A percentile compares a stretch with the other conserved stretches of the same genome.
phyloP scores from a whole-genome alignment of 2,329 filamentous ascomycete species.

The Pseudogymnoascus sp. region DNA sequence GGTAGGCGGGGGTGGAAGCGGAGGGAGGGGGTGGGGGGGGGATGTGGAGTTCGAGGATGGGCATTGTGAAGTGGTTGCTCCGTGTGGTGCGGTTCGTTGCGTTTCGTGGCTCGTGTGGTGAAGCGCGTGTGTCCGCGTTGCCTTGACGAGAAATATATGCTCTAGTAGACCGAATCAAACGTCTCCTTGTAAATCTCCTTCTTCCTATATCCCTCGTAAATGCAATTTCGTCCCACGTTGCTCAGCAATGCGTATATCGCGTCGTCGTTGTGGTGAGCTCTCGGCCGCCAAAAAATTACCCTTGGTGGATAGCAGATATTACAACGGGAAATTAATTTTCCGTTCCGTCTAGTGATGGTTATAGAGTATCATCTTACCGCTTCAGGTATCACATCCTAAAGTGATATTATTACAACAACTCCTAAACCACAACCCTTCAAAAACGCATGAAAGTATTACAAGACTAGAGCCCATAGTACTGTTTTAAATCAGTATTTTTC shows the following conservation, averaged over 20 bases:
- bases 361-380: too few species aligned
- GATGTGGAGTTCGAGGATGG: conserved; percentile 67
- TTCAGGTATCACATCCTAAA: neutral
- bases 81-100: too few species aligned
- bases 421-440: neutral
- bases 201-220: neutral
- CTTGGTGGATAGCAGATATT: neutral
- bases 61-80: conserved; percentile 13
- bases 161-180: neutral
- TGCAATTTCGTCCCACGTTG: neutral
- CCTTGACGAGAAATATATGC: neutral
- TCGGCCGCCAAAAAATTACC: neutral
- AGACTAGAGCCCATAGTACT: neutral
- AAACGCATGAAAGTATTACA: neutral
- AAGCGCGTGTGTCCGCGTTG: neutral
- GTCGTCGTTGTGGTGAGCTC: neutral
- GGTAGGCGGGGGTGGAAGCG: conserved; percentile 44
- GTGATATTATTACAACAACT: neutral
- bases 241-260: neutral
- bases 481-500: neutral
- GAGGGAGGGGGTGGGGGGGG: neutral
- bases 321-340: neutral
- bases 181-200: neutral
- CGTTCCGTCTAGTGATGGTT: neutral
- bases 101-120: neutral